phyloP scores from a whole-genome alignment of 768 basidiomycete species.

The Gymnopilus dilepis region DNA sequence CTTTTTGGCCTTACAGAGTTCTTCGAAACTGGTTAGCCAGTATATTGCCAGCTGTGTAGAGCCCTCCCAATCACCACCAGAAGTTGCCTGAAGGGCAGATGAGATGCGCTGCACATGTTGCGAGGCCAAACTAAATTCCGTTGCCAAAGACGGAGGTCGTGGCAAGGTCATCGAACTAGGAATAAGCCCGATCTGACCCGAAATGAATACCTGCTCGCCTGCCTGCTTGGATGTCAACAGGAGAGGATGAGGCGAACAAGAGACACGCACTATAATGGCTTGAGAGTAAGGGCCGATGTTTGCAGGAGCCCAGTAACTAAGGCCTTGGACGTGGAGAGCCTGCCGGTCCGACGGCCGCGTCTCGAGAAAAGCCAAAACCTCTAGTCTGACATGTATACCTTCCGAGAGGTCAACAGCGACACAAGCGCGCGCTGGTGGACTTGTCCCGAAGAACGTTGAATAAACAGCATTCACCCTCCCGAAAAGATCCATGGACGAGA shows the following conservation, averaged over 20 bases:
- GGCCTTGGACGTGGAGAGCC: conserved; percentile 90
- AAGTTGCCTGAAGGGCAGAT: conserved; percentile 57
- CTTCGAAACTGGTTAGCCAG: conserved; percentile 60
- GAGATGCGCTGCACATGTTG: conserved; percentile 83
- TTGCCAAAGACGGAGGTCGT: conserved; percentile 54
- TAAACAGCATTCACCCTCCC: conserved; percentile 79
- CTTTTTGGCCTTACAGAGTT: conserved; percentile 46
- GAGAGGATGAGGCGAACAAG: not conserved
- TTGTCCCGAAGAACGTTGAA: conserved; percentile 81
- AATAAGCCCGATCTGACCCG: conserved; percentile 93
- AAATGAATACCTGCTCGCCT: conserved; percentile 80
- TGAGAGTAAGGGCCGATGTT: conserved; percentile 99
- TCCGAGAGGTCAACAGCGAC: conserved; percentile 77
- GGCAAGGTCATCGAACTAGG: conserved; percentile 77
- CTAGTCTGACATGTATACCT: conserved; percentile 65
- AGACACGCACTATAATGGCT: conserved; percentile 67
- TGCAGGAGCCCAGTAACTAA: conserved; percentile 99
- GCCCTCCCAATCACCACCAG: conserved; percentile 65
- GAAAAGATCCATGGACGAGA: conserved; percentile 86
- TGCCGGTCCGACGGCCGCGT: conserved; percentile 50
- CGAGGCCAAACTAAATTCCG: conserved; percentile 74
- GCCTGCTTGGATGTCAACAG: conserved; percentile 48
- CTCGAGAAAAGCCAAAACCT: conserved; percentile 78
- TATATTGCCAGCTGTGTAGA: conserved; percentile 69
- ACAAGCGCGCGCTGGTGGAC: conserved; percentile 95